Base-by-base conservation (phyloP, 225 moss, liverwort and hornwort genomes). In the Anthoceros angustus region DNA sequence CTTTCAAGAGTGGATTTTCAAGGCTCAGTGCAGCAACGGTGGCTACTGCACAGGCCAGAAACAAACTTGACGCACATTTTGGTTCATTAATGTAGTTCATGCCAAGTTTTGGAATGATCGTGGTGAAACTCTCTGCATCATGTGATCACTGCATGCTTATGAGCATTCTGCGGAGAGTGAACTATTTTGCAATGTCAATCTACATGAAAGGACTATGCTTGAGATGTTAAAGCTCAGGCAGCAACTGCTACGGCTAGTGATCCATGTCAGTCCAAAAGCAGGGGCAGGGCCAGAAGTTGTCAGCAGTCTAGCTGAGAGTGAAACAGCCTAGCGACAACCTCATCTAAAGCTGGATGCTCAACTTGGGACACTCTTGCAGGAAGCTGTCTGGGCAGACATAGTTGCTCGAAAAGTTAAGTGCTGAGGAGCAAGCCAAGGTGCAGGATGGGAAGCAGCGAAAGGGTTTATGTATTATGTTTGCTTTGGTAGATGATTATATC, bases 371-470 rank as follows among this genome's bases (percentile, higher is more conserved):
- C 73, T 92, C 25, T 68, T 98, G 73, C 82, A 84, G 70, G 81
- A 87, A 78, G 86, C 92, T 62, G 84, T 98, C 38, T 98, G 92
- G 92, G 88, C 98, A 71, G 98, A 98, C 66, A 82, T 88, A 48
- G 92, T 98, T 18, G 83, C 89, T 76, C 85, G 77, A n/a, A 63
- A 83, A 88, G 42, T 74, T 98, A 12, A 87, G 81, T 48, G 77
- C 84, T 40, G 82, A 84, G 66, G 98, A 92, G 74, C 80, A 83
- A 70, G 87, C 98, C 41, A 65, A 79, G 67, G 76, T 92, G 61
- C 75, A 70, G 25, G 87, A 87, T 61, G 82, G 76, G 46, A 89
- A 77, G 70, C 70, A 63, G 4, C 78, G 77, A n/a, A 92, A 83
- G 75, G 80, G 82, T 55, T 82, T 62, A 82, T 82, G 67, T 98